Conservation (phyloP, 1,284 basidiomycete species). For the Cerrena zonata region DNA sequence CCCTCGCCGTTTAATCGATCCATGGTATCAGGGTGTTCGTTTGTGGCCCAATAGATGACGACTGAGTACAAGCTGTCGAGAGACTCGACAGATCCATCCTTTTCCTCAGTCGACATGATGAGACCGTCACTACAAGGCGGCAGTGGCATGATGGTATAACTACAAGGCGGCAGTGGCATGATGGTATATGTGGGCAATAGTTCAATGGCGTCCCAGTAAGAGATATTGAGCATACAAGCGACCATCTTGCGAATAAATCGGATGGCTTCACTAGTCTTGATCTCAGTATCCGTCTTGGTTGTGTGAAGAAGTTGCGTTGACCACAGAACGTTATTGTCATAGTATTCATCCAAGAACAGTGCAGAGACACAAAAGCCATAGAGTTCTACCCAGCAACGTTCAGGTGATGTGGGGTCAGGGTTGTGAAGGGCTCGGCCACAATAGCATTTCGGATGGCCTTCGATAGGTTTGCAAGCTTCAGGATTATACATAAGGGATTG, state of each 20-base stretch:
- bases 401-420: neutral
- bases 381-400: neutral
- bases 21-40: neutral
- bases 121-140: neutral
- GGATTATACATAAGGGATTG: too few species aligned
- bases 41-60: neutral
- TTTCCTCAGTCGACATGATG: neutral
- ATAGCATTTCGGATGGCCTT: neutral
- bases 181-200: neutral
- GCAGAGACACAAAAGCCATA: neutral
- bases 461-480: neutral
- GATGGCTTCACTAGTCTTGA: neutral
- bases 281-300: neutral
- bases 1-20: neutral
- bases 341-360: neutral
- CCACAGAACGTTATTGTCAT: neutral
- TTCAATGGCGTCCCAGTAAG: neutral
- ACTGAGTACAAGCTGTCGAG: neutral
- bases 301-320: neutral
- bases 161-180: neutral
- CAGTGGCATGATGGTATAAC: neutral
- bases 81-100: neutral
- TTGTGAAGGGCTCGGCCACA: neutral
- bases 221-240: neutral
- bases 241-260: neutral